Conservation (phyloP, 2,329 filamentous ascomycete species). For the Calonectria hawksworthii region DNA sequence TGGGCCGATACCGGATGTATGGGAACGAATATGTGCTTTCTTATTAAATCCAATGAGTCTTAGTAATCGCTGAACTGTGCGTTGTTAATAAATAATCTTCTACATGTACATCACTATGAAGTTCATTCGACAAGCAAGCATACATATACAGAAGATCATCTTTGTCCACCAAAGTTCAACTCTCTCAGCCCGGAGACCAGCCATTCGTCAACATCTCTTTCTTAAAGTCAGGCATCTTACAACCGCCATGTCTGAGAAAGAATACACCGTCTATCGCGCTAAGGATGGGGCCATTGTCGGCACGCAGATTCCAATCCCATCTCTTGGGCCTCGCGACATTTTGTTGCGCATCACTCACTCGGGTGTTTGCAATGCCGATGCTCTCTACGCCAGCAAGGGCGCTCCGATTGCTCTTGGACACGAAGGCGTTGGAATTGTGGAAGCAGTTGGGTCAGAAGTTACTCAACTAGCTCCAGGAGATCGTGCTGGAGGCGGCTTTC, state of each 20-base stretch:
- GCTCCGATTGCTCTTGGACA: conserved; percentile 58
- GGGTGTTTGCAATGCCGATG: conserved; percentile 28
- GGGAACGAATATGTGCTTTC: too few species aligned
- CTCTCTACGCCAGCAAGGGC: not conserved
- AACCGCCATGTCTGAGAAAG: not conserved
- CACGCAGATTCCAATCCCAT: conserved; percentile 3
- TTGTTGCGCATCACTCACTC: conserved; percentile 30
- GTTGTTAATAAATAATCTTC: not conserved
- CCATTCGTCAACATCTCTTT: not conserved
- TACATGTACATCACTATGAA: not conserved
- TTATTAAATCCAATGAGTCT: too few species aligned
- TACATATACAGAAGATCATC: not conserved
- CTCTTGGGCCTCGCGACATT: conserved; percentile 27
- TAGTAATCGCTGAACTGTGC: not conserved
- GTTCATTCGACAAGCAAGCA: not conserved
- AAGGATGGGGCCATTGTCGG: not conserved
- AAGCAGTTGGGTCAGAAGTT: conserved; percentile 58
- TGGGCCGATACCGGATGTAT: not conserved
- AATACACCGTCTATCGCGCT: conserved; percentile 22
- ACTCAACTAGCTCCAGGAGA: conserved; percentile 61
- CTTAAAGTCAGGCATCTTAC: not conserved
- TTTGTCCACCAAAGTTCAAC: not conserved
- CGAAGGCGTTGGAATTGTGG: conserved; percentile 64
- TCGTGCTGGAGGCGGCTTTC: conserved; percentile 57
- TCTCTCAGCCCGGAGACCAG: not conserved